These are phyloP conservation scores for Neovahlkampfia damariscottae DNA, from an alignment of 78 protist species.

Conservation along the genomic window DNA sequence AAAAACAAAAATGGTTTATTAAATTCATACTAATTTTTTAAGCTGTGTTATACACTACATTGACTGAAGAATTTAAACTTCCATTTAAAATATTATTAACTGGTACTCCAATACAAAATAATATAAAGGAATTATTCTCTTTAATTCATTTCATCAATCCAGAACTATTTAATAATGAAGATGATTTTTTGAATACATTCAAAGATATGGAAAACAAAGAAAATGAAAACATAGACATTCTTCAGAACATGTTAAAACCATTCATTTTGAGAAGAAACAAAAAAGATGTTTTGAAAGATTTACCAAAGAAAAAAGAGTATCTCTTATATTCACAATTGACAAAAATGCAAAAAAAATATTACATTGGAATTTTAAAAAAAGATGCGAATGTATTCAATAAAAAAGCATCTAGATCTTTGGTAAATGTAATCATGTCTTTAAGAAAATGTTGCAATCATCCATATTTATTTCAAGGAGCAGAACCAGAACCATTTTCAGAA, in stretches of 20 bases:
- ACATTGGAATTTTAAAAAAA: background rate
- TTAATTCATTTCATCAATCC: conserved; percentile 72
- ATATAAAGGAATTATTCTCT: conserved; percentile 68
- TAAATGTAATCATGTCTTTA: conserved; percentile 15
- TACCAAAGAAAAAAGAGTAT: background rate
- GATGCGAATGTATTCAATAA: background rate
- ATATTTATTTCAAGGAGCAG: conserved; percentile 32
- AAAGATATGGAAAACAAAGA: background rate
- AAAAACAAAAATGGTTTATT: conserved; percentile 41
- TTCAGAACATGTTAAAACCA: conserved; percentile 10
- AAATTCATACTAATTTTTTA: too few relatives aligned
- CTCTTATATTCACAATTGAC: background rate
- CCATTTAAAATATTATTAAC: conserved; percentile 55
- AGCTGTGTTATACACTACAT: background rate
- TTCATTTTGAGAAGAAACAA: conserved; percentile 30
- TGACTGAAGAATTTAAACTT: background rate
- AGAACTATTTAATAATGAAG: conserved; percentile 35
- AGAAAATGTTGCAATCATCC: conserved; percentile 34
- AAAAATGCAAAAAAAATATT: background rate
- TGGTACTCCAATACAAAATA: conserved; percentile 88
- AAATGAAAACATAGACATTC: too few relatives aligned
- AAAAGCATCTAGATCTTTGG: background rate
- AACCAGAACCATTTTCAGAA: conserved; percentile 27
- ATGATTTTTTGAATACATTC: background rate
- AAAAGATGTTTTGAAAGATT: background rate